A percentile compares a stretch with the other conserved stretches of the same genome.
These are phyloP conservation scores for Manihot esculenta DNA, from an alignment of 441 rosid genomes.

Conservation along the genomic window DNA sequence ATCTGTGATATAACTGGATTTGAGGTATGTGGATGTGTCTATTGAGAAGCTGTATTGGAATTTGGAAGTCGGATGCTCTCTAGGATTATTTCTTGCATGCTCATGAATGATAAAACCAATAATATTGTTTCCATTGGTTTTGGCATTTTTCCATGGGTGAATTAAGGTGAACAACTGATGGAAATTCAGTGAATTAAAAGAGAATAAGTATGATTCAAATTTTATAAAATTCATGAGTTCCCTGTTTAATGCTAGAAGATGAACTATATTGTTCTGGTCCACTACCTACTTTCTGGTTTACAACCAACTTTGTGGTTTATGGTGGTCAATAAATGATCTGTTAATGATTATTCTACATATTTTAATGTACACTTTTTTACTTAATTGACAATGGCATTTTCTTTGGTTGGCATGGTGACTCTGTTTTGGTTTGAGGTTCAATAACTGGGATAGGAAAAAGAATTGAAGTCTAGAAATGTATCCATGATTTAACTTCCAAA, in stretches of 20 bases:
- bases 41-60: neutral
- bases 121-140: neutral
- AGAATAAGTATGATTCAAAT: neutral
- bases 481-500: neutral
- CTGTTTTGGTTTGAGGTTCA: neutral
- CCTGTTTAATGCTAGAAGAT: too few relatives aligned
- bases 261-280: neutral
- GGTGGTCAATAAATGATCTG: neutral
- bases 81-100: neutral
- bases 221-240: neutral
- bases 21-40: constrained; percentile 44
- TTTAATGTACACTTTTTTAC: neutral
- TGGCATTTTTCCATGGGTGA: neutral
- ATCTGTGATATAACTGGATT: constrained; percentile 87
- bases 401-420: neutral
- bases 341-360: neutral
- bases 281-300: too few relatives aligned
- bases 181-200: too few relatives aligned
- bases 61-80: neutral
- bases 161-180: neutral
- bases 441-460: neutral
- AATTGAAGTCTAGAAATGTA: neutral
- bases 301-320: too few relatives aligned
- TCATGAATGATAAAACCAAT: neutral
- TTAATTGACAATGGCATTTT: neutral